Base-by-base conservation (phyloP, 2,329 filamentous ascomycete genomes). In the Nigrospora osmanthi region DNA sequence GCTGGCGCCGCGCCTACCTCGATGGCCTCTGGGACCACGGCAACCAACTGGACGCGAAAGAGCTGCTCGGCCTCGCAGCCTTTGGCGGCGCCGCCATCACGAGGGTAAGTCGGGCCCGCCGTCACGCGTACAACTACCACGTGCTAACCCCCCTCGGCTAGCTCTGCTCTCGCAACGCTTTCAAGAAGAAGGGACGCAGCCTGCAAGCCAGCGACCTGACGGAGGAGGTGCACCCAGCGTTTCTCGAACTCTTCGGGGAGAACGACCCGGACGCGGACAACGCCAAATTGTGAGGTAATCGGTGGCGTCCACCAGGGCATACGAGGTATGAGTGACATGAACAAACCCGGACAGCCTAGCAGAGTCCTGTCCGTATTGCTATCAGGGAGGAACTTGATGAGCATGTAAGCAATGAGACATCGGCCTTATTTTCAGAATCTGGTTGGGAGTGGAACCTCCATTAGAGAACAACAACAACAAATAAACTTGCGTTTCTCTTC, bases 191-290 rank as follows among this genome's bases (percentile, higher is more conserved):
- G 58, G 91, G 93, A 1, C 78, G 93, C 52, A 89, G 87, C 59
- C 68, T 98, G 60, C 93, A 97, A 69, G 93, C 93, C 1, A 89
- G 87, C 54, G 93, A 97, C 65, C 68, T 98, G 60, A 96, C 91
- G 0, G 89, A 93, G 15, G 85, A 95, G 66, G 86, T 98, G 11
- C 85, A 95, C 57, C 71, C 71, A 32, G 86, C 89, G 1, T 97
- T 96, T 64, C 63, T 86, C 57, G 81, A 81, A 48, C 64, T 95
- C 15, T 85, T 96, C 58, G 90, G 89, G 1, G 87, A 90, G 53
- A 73, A 76, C 4, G 77, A 76, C 39, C 43, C 43, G 15, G 47
- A 48, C 40, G 30, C 43, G 10, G 45, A 48, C 40, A 17, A 34
- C 16, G 40, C 16, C 28, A 33, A 33, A 30, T 10, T 28, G 23